A percentile compares a stretch with the other conserved stretches of the same genome.
Conservation (phyloP, 1,284 basidiomycete species). For the Ustilago hordei region DNA sequence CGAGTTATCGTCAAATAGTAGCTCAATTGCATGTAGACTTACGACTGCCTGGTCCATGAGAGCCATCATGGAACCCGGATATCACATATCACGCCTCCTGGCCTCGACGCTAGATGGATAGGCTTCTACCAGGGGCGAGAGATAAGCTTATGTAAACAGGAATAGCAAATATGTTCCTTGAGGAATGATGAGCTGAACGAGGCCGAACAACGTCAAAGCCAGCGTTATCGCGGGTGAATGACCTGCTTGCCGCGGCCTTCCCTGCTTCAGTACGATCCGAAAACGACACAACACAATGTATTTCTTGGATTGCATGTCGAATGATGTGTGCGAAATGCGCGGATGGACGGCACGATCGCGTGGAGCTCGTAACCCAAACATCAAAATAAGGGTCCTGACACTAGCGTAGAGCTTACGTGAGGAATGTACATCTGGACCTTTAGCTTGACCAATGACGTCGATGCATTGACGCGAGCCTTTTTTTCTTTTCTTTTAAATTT, state of each 20-base stretch:
- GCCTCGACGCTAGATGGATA: background rate
- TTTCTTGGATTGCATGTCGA: background rate
- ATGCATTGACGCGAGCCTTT: background rate
- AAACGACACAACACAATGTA: background rate
- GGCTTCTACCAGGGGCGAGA: background rate
- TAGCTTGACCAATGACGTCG: constrained; percentile 6
- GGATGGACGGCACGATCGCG: constrained; percentile 5
- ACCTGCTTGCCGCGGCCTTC: background rate
- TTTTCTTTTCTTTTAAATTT: background rate
- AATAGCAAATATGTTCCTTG: background rate
- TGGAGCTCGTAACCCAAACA: constrained; percentile 4
- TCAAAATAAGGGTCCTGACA: background rate
- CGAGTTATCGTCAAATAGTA: constrained; percentile 78
- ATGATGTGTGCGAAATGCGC: background rate
- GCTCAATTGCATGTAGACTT: constrained; percentile 80
- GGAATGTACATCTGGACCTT: background rate
- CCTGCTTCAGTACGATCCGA: background rate
- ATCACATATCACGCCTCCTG: background rate
- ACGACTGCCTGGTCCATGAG: constrained; percentile 64
- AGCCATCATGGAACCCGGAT: background rate
- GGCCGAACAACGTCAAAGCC: background rate
- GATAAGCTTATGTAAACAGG: background rate
- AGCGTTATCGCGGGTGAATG: background rate
- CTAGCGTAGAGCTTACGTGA: constrained; percentile 7
- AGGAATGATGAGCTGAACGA: background rate